Base-by-base conservation (phyloP, 129 eudicot species). In the Tagetes erecta region DNA sequence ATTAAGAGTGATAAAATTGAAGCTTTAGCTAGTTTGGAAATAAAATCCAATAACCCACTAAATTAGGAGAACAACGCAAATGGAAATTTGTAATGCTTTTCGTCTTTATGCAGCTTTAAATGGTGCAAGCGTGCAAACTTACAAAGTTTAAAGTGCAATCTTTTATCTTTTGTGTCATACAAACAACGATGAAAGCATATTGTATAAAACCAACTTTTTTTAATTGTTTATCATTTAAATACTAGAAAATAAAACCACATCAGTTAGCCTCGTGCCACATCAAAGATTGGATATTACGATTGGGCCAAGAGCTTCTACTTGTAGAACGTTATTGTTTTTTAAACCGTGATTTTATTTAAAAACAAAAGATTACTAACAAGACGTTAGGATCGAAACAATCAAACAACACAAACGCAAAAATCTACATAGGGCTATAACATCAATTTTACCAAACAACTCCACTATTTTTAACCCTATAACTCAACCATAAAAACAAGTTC, bases 41-140 rank as follows among this genome's bases (percentile, higher is more conserved):
- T 58, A 9, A 10, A 60, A 34, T 37, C 44, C 11, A 9, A 12
- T 46, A 2, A 39, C 41, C 41, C 4, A 4, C 8, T 62, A 60
- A 35, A 36, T 62, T 4, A 9, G 36, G 44, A 35, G 9, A 20
- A 55, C 10, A 20, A 20, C 27, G n/a, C 8, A 42, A 70, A 49
- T 52, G 45, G 45, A 69, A 77, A 47, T 14, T 4, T 7, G 31
- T 65, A 71, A 63, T 64, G 71, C 58, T 37, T 67, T 77, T 77
- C 27, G 44, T 69, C 76, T 50, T 77, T 79, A 56, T 73, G 79
- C 79, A 80, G 73, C 83, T 70, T 80, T 73, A 40, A 73, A 58
- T 66, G 47, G 70, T 58, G 71, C 56, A 68, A 80, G 79, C 79
- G 73, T 72, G 73, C 83, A 62, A 47, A 9, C 57, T 60, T 71